Conservation (phyloP, 495 filamentous ascomycete genomes). For the Aspergillus carlsbadensis region DNA sequence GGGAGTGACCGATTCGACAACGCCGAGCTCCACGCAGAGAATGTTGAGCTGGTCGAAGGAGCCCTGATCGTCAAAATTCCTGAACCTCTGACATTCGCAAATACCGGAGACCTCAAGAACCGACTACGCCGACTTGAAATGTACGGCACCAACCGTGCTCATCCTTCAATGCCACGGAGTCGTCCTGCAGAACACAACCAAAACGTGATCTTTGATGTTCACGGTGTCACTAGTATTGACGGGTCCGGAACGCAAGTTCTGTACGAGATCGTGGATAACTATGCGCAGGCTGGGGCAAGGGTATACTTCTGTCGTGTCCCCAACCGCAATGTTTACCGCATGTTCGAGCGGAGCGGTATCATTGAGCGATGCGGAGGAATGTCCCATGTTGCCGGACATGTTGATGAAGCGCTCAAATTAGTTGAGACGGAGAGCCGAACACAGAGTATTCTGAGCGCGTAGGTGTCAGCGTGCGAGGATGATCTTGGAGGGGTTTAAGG, state of each 20-base stretch:
- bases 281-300: slow-evolving; percentile 66
- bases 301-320: slow-evolving; percentile 90
- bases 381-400: slow-evolving; percentile 74
- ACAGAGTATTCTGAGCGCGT: not conserved
- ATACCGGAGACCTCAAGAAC: slow-evolving; percentile 88
- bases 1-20: slow-evolving; percentile 78
- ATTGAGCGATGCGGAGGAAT: slow-evolving; percentile 73
- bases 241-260: slow-evolving; percentile 91
- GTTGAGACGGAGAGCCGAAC: slow-evolving; percentile 62
- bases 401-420: slow-evolving; percentile 78
- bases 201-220: slow-evolving; percentile 95
- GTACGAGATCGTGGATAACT: slow-evolving; percentile 79
- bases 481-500: not conserved
- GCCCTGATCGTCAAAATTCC: slow-evolving; percentile 96
- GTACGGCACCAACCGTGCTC: slow-evolving; percentile 79
- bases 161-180: slow-evolving; percentile 81
- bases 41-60: slow-evolving; percentile 84
- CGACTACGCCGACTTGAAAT: slow-evolving; percentile 79
- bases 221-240: slow-evolving; percentile 90
- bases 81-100: slow-evolving; percentile 94
- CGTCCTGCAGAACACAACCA: slow-evolving; percentile 70
- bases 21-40: slow-evolving; percentile 73
- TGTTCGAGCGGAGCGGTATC: slow-evolving; percentile 80
- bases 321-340: slow-evolving; percentile 62
- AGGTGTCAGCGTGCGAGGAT: not conserved